Evolutionary conservation across 2,329 filamentous ascomycete species (phyloP), one percentile per base, ranked within the genome.

Genomic region (Pseudopithomyces maydicus): DNA sequence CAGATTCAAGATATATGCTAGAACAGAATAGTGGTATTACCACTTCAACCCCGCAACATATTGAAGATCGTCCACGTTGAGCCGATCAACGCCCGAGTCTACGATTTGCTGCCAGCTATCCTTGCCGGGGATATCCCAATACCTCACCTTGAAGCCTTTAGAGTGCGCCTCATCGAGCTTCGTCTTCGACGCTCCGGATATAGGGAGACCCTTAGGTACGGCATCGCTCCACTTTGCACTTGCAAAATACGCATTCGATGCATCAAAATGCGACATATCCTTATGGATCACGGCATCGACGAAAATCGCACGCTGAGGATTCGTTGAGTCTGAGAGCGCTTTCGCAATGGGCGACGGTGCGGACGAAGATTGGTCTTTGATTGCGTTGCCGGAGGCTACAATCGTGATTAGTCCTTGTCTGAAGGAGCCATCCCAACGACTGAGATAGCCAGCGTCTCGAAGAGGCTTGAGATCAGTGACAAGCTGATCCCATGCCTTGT

Each of bases 111-210:
- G 78, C 58, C 80, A 74, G 84, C 85, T 88, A 4, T 87, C 73
- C 10, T 78, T 75, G 66, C 54, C 78, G 79, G 88, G 7, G 75
- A 76, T 0, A 85, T 84, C 82, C 85, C 85, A 88, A 65, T 88
- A 88, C 53, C 86, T 73, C 1, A 81, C 80, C 43, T 74, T 73
- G 57, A 89, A 85, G 0, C 84, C 85, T 61, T 79, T 82, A 6
- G 67, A 72, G 59, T 82, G 80, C 3, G 85, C 86, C 0, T 71
- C 69, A 0, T 66, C 66, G 15, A 88, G 77, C 70, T 87, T 85
- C 2, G 63, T 68, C 33, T 79, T 72, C 58, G 87, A 67, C 39
- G 80, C 64, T 5, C 65, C 59, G 1, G 55, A 53, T 26, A 61
- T 52, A n/a, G 20, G 48, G 2, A 55, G 54, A 2, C 52, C 52